Conservation (phyloP, 2,329 filamentous ascomycete genomes). For the Coleophoma crateriformis region DNA sequence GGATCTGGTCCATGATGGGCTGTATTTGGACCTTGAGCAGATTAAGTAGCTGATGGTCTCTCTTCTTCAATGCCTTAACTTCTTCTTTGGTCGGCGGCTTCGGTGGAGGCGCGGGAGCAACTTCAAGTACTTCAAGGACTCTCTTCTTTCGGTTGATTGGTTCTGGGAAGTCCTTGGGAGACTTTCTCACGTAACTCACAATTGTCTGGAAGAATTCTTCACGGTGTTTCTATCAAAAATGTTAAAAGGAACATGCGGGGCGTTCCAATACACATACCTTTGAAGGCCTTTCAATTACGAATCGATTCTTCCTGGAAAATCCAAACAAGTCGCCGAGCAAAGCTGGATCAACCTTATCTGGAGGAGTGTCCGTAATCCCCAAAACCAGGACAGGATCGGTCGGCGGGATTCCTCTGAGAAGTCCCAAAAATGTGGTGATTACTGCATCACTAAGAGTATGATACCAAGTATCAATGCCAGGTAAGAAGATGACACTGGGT, state of each 20-base stretch:
- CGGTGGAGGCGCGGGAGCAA: slow-evolving; percentile 68
- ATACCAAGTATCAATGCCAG: slow-evolving; percentile 86
- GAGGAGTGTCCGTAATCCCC: slow-evolving; percentile 71
- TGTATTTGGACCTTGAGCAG: slow-evolving; percentile 83
- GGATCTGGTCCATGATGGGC: slow-evolving; percentile 96
- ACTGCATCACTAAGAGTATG: slow-evolving; percentile 51
- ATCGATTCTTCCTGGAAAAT: slow-evolving; percentile 74
- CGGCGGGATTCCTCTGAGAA: slow-evolving; percentile 77
- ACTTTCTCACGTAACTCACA: slow-evolving; percentile 69
- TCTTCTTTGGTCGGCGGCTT: slow-evolving; percentile 70
- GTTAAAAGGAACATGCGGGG: no score
- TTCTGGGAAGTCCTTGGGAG: slow-evolving; percentile 82
- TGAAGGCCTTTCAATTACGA: slow-evolving; percentile 62
- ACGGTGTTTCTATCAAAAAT: slow-evolving; percentile 46
- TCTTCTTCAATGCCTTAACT: slow-evolving; percentile 71
- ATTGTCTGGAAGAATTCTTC: slow-evolving; percentile 74
- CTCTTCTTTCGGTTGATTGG: slow-evolving; percentile 82
- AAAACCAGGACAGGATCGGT: slow-evolving; percentile 86
- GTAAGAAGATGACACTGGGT: slow-evolving; percentile 92
- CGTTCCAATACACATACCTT: slow-evolving; percentile 37
- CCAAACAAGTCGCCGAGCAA: slow-evolving; percentile 79
- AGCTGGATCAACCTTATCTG: slow-evolving; percentile 52
- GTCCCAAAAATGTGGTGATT: slow-evolving; percentile 75
- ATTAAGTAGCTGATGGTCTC: slow-evolving; percentile 80
- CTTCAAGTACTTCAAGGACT: slow-evolving; percentile 68